Evolutionary conservation across 495 filamentous ascomycete genomes (phyloP), one percentile per base, ranked within the genome.

Genomic region (Gamarada debralockiae): DNA sequence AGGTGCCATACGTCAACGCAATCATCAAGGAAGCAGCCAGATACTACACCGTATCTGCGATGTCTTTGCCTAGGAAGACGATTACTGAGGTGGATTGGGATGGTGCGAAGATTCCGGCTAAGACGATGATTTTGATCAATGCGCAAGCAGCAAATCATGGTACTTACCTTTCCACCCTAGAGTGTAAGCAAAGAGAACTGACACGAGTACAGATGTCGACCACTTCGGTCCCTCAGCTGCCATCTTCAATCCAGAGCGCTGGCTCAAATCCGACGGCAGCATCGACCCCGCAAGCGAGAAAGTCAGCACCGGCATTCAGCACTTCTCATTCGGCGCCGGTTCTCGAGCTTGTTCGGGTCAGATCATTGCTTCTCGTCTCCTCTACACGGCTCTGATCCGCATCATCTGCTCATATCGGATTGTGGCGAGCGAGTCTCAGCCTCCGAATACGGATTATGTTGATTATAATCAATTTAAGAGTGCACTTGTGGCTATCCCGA

Each of bases 121-220:
- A 72, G 51, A 82, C 76, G 0, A 80, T 80, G 74, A 65, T 82
- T 10, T 61, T 80, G 47, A 77, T 81, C 49, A 82, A 82, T 50
- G 74, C 75, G 0, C 79, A 82, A 47, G 79, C 77, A 12, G 77
- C 71, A 0, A 82, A 82, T 51, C 79, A 79, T 49, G 78, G 77
- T 80, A 1, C 23, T 31, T 40, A 23, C 24, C 23, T 41, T 43
- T 38, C 27, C 27, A 33, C 18, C 46, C 36, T 36, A 22, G 3
- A 38, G 43, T 24, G n/a, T 47, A 22, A 81, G 76, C n/a, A n/a
- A n/a, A 29, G 27, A 29, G 10, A 10, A 29, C 27, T 29, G 10
- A 29, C 10, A 5, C 10, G 27, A 5, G 4, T 29, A 10, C 27
- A 29, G 27, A 81, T 52, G 45, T 67, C 23, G 73, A 75, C 36